Evolutionary conservation across 495 filamentous ascomycete species (phyloP).

Genomic region (Trichocladium uniseriatum): DNA sequence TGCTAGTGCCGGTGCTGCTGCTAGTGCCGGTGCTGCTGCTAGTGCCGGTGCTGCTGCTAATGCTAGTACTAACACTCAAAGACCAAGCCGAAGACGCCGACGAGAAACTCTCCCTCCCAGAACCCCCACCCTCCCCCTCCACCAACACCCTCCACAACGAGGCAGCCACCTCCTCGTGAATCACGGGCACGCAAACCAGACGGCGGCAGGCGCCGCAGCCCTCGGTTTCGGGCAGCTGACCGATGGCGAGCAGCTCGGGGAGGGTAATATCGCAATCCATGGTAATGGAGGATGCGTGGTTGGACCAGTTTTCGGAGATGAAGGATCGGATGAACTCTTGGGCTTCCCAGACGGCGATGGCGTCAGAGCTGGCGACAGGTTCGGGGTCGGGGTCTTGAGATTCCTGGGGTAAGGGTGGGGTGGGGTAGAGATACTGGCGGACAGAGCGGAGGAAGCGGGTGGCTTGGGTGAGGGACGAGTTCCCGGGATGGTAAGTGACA

Average conservation of each 20-base stretch:
- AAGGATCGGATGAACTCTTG: conserved; percentile 11
- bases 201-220: conserved; percentile 9
- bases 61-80: no score
- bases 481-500: no score
- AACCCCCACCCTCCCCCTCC: no score
- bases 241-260: conserved; percentile 12
- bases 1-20: no score
- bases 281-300: background rate
- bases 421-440: background rate
- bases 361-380: no score
- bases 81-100: no score
- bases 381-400: background rate
- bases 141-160: no score
- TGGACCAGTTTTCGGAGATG: conserved; percentile 7
- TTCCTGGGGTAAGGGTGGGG: background rate
- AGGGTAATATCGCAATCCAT: conserved; percentile 14
- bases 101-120: no score
- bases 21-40: no score
- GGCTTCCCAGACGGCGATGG: conserved; percentile 9
- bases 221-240: conserved; percentile 1
- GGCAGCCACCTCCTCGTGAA: conserved; percentile 18
- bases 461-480: background rate
- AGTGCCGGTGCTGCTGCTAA: no score
- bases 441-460: background rate
- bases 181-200: conserved; percentile 15